These are phyloP conservation scores for Thalia dealbata DNA, from an alignment of 176 grass and related monocot genomes.

Conservation along the genomic window DNA sequence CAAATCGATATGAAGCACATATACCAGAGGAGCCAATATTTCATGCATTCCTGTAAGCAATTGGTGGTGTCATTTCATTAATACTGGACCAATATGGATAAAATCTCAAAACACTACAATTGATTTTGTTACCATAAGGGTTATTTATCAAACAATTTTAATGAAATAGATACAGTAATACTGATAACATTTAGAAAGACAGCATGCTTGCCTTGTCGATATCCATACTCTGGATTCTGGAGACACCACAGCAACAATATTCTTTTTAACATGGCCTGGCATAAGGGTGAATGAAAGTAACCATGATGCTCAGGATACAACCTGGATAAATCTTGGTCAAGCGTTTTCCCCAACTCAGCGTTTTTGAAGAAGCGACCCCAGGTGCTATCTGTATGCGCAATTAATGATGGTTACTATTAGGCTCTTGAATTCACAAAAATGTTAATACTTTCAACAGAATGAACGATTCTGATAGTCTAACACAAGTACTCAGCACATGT, in stretches of 20 bases:
- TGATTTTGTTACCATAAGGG: background rate
- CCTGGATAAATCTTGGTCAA: conserved; percentile 76
- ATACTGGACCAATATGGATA: background rate
- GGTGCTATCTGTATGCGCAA: conserved; percentile 48
- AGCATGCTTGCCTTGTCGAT: conserved; percentile 61
- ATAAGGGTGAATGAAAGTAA: conserved; percentile 71
- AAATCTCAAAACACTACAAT: background rate
- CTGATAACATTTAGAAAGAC: too few relatives aligned
- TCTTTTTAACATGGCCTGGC: conserved; percentile 76
- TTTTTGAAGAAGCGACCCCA: conserved; percentile 91
- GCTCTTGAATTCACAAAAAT: conserved; percentile 11
- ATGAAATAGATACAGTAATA: background rate
- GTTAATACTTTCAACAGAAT: background rate
- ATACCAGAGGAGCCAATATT: conserved; percentile 82
- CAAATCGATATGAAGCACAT: conserved; percentile 82
- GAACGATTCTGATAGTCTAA: background rate
- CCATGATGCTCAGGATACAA: conserved; percentile 79
- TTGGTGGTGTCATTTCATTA: background rate
- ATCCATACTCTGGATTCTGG: conserved; percentile 75
- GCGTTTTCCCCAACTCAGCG: conserved; percentile 76
- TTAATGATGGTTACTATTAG: background rate
- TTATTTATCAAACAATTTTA: background rate
- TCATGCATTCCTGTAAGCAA: conserved; percentile 83
- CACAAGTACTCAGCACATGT: background rate
- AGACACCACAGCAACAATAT: conserved; percentile 92